Evolutionary conservation across 2,329 filamentous ascomycete genomes (phyloP), one percentile per base, ranked within the genome.

Genomic region (Nannizziopsis barbatae): DNA sequence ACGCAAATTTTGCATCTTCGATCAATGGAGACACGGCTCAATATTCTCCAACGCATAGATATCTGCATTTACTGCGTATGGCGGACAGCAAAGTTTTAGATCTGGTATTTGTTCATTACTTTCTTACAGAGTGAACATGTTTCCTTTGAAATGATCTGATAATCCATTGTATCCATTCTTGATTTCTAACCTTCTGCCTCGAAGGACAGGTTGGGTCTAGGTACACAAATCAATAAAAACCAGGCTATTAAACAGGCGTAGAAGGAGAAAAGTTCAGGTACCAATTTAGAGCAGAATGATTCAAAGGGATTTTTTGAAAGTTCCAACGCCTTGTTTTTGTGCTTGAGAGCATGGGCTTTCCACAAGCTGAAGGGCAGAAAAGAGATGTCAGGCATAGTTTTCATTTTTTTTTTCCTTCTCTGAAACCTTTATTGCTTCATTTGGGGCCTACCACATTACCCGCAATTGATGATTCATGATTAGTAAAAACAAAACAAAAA

Each of bases 311-410:
- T n/a, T 38, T 39, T 46, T 22, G 11, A 11, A 9, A 54, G 48
- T 42, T 53, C 49, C 50, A 58, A 58, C 56, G 54, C 56, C 56
- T 52, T 54, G 56, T 54, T 59, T 27, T 27, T 55, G 20, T 40
- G 33, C 35, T 56, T 52, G 53, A 54, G 52, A 47, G 54, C 48
- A 44, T 42, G 46, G 50, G 22, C 42, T 49, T 51, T 55, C 53
- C 54, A 54, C 55, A 51, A 54, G 51, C 52, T 57, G 59, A 52
- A 51, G 53, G 53, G 52, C 56, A 12, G 8, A 14, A 37, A 27
- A 31, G 15, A n/a, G 3, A 42, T 11, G 36, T 27, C 22, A 22
- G 36, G n/a, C n/a, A 15, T 36, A 52, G 55, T 55, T 31, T 56
- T 55, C 56, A 53, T 57, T 57, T 58, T 53, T 54, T 56, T 51